Evolutionary conservation across 805 yeast genomes (phyloP).

Genomic region (Cyberlindnera bimundalis): DNA sequence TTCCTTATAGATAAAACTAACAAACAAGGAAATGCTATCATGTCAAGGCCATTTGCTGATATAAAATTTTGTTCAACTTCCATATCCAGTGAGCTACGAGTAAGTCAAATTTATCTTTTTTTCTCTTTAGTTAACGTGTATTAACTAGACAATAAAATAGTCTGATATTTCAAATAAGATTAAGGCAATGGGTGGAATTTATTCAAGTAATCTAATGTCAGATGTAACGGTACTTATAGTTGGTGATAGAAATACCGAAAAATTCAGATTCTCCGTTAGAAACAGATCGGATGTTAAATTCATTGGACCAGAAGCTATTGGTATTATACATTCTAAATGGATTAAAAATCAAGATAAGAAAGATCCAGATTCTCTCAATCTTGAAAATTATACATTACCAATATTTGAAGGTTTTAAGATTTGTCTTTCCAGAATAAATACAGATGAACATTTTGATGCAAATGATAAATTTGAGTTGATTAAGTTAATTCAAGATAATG

Average conservation of each 20-base stretch:
- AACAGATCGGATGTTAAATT: conserved; percentile 56
- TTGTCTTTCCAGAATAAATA: conserved; percentile 35
- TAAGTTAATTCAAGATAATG: conserved; percentile 37
- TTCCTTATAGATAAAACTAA: too few species aligned
- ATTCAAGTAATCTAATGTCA: conserved; percentile 54
- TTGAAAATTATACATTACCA: conserved; percentile 33
- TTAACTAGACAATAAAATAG: conserved; percentile 2
- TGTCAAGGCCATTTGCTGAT: conserved; percentile 22
- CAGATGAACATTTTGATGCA: conserved; percentile 21
- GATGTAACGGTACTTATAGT: conserved; percentile 58
- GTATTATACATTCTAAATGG: conserved; percentile 49
- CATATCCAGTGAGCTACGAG: conserved; percentile 21
- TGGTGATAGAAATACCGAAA: conserved; percentile 54
- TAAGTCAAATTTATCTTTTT: conserved; percentile 1
- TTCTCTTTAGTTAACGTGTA: background rate
- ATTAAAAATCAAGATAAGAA: conserved; percentile 42
- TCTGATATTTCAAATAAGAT: conserved; percentile 44
- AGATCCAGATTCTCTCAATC: conserved; percentile 20
- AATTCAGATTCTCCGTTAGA: conserved; percentile 48
- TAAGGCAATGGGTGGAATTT: conserved; percentile 55
- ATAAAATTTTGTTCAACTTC: conserved; percentile 29
- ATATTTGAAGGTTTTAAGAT: conserved; percentile 42
- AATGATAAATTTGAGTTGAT: conserved; percentile 33
- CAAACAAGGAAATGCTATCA: conserved; percentile 2
- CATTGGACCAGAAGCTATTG: conserved; percentile 44